Evolutionary conservation across 495 filamentous ascomycete species (phyloP), one percentile per base, ranked within the genome.

Genomic region (Aspergillus biplanus): DNA sequence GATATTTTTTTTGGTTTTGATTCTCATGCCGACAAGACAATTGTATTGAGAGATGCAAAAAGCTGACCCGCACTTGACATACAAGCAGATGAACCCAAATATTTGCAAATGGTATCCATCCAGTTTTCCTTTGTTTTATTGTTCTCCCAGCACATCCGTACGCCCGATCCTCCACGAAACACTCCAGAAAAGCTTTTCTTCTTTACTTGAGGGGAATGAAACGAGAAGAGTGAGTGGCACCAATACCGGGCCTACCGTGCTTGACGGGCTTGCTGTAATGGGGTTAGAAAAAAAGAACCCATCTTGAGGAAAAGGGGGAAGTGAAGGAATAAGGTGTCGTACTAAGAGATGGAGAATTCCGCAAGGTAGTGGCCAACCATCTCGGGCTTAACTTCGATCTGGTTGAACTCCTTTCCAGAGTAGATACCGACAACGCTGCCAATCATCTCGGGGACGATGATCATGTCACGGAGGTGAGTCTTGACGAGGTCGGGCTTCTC

Each of bases 401-500:
- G 93, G 87, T 99, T 99, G 89, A 98, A 99, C 83, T 97, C 96
- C 88, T 99, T 99, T 78, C 95, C 95, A 65, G 91, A 95, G 88
- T 99, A 99, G 85, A 99, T 95, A 78, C 94, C 95, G 74, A 99
- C 89, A 71, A 99, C 95, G 78, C 84, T 89, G 66, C 95, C 95
- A 78, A 99, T 99, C 94, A 99, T 97, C 88, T 99, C 95, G 68
- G 82, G 95, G 72, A 99, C 95, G 73, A 99, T 87, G 75, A 99
- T 97, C 95, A 99, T 99, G 84, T 99, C 88, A 80, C 95, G 92
- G 69, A 99, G 87, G 82, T 99, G 95, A 52, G 95, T 99, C 89
- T 97, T 97, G 85, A 97, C 94, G 73, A 95, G 88, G 77, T 97
- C 95, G 71, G 87, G 92, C 89, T 98, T 98, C 93, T 99, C 95